These are phyloP conservation scores for Chlamydomonas asymmetrica DNA, from an alignment of 139 green algal species.

Conservation along the genomic window DNA sequence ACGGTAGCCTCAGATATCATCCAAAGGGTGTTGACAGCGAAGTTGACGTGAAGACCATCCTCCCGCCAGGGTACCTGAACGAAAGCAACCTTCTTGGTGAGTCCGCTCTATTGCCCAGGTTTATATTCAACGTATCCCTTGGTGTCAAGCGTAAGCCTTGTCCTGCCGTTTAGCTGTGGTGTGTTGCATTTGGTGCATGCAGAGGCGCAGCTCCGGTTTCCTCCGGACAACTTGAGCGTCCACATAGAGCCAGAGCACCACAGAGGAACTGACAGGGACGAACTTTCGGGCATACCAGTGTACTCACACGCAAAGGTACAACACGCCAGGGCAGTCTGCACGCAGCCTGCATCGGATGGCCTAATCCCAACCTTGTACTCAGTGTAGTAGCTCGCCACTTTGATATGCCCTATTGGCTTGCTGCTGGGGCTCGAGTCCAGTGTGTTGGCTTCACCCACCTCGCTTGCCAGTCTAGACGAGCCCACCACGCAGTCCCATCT, in stretches of 20 bases:
- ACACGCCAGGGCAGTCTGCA: not conserved
- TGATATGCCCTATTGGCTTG: not conserved
- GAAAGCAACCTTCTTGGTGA: slow-evolving; percentile 3
- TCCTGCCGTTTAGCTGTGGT: not conserved
- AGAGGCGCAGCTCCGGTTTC: not conserved
- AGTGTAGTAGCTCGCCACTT: too few species aligned
- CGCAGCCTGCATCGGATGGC: not conserved
- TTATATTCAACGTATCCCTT: not conserved
- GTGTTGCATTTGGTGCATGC: not conserved
- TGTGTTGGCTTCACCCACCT: too few species aligned
- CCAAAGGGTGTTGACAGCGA: not conserved
- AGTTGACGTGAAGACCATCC: not conserved
- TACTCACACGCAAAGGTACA: slow-evolving; percentile 19
- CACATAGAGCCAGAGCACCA: slow-evolving; percentile 1
- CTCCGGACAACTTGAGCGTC: slow-evolving; percentile 6
- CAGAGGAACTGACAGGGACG: not conserved
- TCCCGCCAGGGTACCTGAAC: not conserved
- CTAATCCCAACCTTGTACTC: not conserved
- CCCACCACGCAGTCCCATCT: too few species aligned
- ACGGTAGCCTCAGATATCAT: not conserved
- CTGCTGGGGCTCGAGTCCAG: too few species aligned
- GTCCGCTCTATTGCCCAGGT: too few species aligned
- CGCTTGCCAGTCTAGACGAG: too few species aligned
- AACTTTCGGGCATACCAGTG: slow-evolving; percentile 2
- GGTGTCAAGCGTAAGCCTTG: not conserved